A percentile compares a stretch with the other conserved stretches of the same genome.
Conservation (phyloP, 352 stramenopile species). For the Aphanomyces cochlioides region DNA sequence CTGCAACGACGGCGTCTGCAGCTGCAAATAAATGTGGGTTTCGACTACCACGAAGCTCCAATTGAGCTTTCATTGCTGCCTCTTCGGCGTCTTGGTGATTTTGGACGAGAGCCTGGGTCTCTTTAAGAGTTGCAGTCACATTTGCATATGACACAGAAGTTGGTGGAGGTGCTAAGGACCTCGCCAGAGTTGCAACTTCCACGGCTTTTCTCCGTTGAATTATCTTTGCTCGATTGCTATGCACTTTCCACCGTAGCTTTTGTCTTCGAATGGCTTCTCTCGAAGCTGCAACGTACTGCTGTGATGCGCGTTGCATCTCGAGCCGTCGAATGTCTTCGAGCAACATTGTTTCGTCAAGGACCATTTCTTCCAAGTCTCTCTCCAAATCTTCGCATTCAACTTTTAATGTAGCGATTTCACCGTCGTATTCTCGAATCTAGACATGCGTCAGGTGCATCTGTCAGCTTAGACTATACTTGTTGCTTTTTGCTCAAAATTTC, state of each 20-base stretch:
- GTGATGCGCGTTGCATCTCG: conserved; percentile 45
- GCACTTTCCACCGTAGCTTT: conserved; percentile 58
- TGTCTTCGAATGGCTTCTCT: conserved; percentile 45
- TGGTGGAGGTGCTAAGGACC: conserved; percentile 44
- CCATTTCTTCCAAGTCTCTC: conserved; percentile 63
- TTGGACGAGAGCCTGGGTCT: conserved; percentile 39
- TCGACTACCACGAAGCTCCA: conserved; percentile 1
- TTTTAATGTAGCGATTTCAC: conserved; percentile 62
- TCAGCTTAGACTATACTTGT: conserved; percentile 39
- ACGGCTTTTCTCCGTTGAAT: conserved; percentile 37
- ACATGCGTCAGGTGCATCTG: no score
- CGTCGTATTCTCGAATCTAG: conserved; percentile 51
- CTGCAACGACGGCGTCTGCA: conserved; percentile 49
- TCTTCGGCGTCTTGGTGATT: conserved; percentile 44
- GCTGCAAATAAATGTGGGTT: conserved; percentile 38
- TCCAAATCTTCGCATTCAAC: conserved; percentile 79
- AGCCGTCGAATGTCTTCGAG: conserved; percentile 56
- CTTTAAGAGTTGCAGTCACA: conserved; percentile 52
- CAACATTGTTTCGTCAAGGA: conserved; percentile 60
- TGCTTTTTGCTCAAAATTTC: conserved; percentile 58
- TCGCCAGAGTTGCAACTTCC: conserved; percentile 38
- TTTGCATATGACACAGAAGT: conserved; percentile 56
- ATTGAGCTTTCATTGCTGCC: conserved; percentile 38
- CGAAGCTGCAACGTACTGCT: conserved; percentile 45
- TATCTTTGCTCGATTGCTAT: conserved; percentile 55